Base-by-base conservation (phyloP, 2,329 filamentous ascomycete genomes). In the Fusarium sp. region DNA sequence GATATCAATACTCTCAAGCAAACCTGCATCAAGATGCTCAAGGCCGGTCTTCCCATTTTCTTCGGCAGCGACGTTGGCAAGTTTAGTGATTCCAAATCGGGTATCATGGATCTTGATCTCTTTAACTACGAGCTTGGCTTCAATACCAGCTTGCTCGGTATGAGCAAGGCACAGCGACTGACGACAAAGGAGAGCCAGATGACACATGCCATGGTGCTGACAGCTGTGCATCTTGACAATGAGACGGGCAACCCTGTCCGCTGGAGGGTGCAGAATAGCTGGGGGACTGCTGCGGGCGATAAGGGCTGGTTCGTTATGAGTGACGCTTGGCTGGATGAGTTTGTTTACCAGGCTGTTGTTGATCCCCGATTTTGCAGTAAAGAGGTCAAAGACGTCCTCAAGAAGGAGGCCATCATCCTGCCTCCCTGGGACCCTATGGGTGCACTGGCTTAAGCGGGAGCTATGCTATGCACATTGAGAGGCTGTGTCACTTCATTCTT, bases 141-240 rank as follows among this genome's bases (percentile, higher is more conserved):
- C 80, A 93, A 94, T 74, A 86, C 94, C 65, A 85, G 84, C 58
- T 84, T 97, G 25, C 85, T 95, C 11, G 89, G 88, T 20, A 86
- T 97, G 87, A 88, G 83, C 75, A 97, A 97, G 81, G 91, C 91
- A 1, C 87, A 93, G 74, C 84, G 94, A 6, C 82, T 97, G 47
- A 84, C 87, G 74, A 91, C 90, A 1, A 90, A 92, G 13, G 94
- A 97, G 81, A 91, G 88, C 57, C 86, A 88, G 53, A 97, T 97
- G 94, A 97, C 94, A 2, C 94, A 97, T 75, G 94, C 94, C 7
- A 97, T 97, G 94, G 93, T 97, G 1, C 81, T 97, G 67, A 97
- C 93, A 4, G 94, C 89, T 1, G 94, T 97, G 47, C 94, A 97
- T 76, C 79, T 97, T 5, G 90, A 92, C 64, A 83, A 86, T 29